Evolutionary conservation across 352 stramenopile species (phyloP).

Genomic region (Phytophthora gonapodyides): DNA sequence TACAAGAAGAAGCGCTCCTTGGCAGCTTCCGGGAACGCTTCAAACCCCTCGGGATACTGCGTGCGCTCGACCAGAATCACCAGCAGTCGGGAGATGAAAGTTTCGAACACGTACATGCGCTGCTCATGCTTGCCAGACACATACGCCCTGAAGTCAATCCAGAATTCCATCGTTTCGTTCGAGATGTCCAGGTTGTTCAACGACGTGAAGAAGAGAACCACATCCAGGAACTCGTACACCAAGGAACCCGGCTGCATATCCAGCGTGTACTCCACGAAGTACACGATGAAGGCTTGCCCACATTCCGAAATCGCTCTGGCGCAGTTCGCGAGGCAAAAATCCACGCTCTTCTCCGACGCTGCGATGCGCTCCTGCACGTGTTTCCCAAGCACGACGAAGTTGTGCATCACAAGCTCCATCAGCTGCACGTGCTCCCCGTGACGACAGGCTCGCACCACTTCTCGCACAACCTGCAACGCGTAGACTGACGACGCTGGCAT

Average conservation of each 20-base stretch:
- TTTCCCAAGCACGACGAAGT: conserved; percentile 77
- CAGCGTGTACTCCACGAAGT: conserved; percentile 81
- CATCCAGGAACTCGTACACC: conserved; percentile 79
- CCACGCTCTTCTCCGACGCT: conserved; percentile 31
- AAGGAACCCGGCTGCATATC: conserved; percentile 61
- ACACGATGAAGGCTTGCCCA: conserved; percentile 74
- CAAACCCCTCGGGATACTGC: conserved; percentile 62
- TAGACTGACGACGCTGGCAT: conserved; percentile 42
- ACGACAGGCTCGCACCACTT: conserved; percentile 66
- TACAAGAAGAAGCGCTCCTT: conserved; percentile 73
- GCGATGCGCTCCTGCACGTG: conserved; percentile 47
- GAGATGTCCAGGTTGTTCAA: conserved; percentile 67
- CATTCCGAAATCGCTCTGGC: conserved; percentile 71
- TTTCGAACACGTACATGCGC: conserved; percentile 70
- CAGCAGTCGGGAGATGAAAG: conserved; percentile 74
- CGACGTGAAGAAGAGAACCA: conserved; percentile 70
- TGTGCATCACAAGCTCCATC: conserved; percentile 79
- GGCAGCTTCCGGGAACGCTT: conserved; percentile 45
- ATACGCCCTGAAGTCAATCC: conserved; percentile 79
- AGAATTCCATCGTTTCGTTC: conserved; percentile 85
- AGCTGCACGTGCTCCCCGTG: conserved; percentile 64
- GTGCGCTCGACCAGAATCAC: conserved; percentile 74
- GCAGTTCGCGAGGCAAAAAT: conserved; percentile 56
- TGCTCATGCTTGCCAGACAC: conserved; percentile 78
- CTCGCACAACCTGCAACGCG: conserved; percentile 65